Conservation (phyloP, 2,329 filamentous ascomycete genomes). For the Lithohypha guttulata region DNA sequence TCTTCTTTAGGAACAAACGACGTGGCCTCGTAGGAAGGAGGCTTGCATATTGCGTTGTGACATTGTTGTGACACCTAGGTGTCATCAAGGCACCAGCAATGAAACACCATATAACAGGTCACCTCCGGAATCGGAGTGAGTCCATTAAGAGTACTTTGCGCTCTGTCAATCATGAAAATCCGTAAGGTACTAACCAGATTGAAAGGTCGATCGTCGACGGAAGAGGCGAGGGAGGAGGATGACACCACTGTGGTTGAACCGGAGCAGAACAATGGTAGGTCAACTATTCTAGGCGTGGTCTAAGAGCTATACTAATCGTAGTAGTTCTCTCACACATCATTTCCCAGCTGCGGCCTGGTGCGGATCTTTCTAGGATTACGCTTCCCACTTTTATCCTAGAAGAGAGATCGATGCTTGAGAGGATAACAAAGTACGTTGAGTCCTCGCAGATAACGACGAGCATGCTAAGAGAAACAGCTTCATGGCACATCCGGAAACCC, state of each 20-base stretch:
- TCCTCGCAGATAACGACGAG: conserved; percentile 9
- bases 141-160: conserved; percentile 13
- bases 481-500: conserved; percentile 96
- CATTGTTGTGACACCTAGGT: background rate
- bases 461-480: conserved; percentile 50
- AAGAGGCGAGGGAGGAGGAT: conserved; percentile 46
- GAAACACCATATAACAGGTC: conserved; percentile 20
- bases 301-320: too few relatives aligned
- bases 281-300: too few relatives aligned
- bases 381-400: conserved; percentile 97
- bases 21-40: too few relatives aligned
- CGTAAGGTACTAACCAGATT: background rate
- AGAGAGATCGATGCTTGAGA: conserved; percentile 92
- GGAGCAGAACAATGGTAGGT: conserved; percentile 84
- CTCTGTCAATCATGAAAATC: too few relatives aligned
- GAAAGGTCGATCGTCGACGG: conserved; percentile 42
- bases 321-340: conserved; percentile 93
- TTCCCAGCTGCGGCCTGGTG: conserved; percentile 87
- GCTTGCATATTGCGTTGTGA: too few relatives aligned
- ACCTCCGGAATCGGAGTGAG: conserved; percentile 20
- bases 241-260: conserved; percentile 78
- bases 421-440: conserved; percentile 80
- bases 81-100: conserved; percentile 9
- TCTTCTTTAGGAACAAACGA: background rate
- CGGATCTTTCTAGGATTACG: conserved; percentile 87